These are phyloP conservation scores for Meyerozyma guilliermondii DNA, from an alignment of 1,139 yeast genomes.

Conservation along the genomic window DNA sequence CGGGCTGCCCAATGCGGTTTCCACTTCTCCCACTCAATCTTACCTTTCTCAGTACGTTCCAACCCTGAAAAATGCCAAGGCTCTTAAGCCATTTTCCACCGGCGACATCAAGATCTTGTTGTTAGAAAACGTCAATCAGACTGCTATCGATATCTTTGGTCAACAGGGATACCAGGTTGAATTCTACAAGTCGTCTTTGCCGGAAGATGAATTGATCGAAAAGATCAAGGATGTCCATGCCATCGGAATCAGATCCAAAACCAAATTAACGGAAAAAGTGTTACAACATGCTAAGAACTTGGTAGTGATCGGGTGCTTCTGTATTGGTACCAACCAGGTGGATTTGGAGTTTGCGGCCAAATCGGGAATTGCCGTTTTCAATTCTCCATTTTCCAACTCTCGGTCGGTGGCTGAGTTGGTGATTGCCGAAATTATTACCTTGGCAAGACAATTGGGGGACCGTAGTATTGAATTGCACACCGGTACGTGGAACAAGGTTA, in stretches of 20 bases:
- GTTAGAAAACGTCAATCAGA: constrained; percentile 87
- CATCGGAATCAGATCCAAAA: constrained; percentile 96
- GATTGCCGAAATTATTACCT: constrained; percentile 87
- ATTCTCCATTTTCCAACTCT: constrained; percentile 97
- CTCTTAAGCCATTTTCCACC: constrained; percentile 82
- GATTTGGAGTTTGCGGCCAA: constrained; percentile 89
- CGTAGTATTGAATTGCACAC: constrained; percentile 94
- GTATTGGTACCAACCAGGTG: constrained; percentile 98
- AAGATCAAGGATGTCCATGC: constrained; percentile 93
- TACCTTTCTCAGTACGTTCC: constrained; percentile 42
- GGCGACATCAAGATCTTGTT: constrained; percentile 89
- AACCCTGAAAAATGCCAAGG: constrained; percentile 52
- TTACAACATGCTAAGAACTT: constrained; percentile 83
- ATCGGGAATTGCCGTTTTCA: constrained; percentile 93
- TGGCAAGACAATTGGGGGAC: constrained; percentile 96
- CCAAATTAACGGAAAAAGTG: constrained; percentile 76
- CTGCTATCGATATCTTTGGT: constrained; percentile 82
- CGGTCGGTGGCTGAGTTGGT: constrained; percentile 98
- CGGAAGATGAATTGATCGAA: constrained; percentile 91
- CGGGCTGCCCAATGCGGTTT: constrained; percentile 62
- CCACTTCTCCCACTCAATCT: constrained; percentile 66
- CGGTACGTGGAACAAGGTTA: constrained; percentile 97
- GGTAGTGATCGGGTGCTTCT: constrained; percentile 93
- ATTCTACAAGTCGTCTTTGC: constrained; percentile 81
- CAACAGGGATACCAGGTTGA: constrained; percentile 97